phyloP scores from a whole-genome alignment of 1,139 yeast species.

The Candida neerlandica region DNA sequence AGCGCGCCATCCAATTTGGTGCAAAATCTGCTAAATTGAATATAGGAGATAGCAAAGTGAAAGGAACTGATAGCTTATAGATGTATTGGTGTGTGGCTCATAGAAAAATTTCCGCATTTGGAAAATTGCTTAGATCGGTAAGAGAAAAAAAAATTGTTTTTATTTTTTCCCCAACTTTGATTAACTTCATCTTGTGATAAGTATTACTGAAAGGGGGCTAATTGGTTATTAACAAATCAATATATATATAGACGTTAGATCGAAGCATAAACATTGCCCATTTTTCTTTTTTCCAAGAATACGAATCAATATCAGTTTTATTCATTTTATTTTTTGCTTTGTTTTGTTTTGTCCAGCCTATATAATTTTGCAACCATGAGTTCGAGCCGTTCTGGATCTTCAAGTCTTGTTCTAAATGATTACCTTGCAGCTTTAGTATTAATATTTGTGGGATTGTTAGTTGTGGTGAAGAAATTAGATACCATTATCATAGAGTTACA shows the following conservation, averaged over 20 bases:
- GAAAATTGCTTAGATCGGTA: constrained; percentile 1
- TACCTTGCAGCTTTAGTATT: constrained; percentile 17
- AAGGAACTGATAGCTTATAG: constrained; percentile 55
- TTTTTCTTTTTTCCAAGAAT: no score
- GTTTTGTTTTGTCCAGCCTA: background rate
- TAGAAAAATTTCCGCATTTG: constrained; percentile 7
- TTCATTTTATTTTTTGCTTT: background rate
- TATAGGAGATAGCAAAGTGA: constrained; percentile 62
- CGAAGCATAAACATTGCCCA: no score
- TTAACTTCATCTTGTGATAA: constrained; percentile 9
- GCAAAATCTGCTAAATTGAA: constrained; percentile 94
- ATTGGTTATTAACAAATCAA: background rate
- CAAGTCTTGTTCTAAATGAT: constrained; percentile 13
- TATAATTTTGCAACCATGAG: constrained; percentile 3
- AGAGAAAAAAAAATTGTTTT: no score
- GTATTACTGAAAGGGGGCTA: background rate
- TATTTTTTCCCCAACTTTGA: background rate
- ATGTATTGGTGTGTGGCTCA: background rate
- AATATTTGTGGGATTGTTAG: constrained; percentile 14
- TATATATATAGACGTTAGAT: background rate
- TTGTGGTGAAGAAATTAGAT: constrained; percentile 16
- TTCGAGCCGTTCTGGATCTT: background rate
- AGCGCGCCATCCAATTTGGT: constrained; percentile 96
- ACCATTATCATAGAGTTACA: constrained; percentile 14
- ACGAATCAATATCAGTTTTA: background rate